Conservation (phyloP, 441 rosid species). For the Theobroma grandiflorum region DNA sequence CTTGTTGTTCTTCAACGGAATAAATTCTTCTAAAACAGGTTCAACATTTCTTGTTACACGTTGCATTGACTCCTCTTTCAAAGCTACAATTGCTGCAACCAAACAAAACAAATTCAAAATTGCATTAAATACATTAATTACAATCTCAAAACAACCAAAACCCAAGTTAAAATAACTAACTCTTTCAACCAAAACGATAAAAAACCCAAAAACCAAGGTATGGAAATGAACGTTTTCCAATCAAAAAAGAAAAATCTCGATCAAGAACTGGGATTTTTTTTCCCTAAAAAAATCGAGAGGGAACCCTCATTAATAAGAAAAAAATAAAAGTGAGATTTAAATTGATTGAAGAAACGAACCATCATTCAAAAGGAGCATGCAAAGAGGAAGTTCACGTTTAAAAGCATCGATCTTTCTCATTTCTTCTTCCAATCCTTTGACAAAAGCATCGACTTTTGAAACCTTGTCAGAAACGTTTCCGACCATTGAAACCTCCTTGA, state of each 20-base stretch:
- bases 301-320: slow-evolving; percentile 8
- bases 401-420: slow-evolving; percentile 80
- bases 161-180: slow-evolving; percentile 17
- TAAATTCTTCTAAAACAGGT: slow-evolving; percentile 86
- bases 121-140: slow-evolving; percentile 1
- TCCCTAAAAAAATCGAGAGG: neutral
- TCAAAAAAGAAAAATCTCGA: neutral
- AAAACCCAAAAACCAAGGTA: neutral
- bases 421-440: slow-evolving; percentile 78
- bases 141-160: slow-evolving; percentile 23
- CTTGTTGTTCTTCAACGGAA: slow-evolving; percentile 63
- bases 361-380: slow-evolving; percentile 76
- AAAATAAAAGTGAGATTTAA: neutral
- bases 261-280: neutral
- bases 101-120: slow-evolving; percentile 3
- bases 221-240: neutral
- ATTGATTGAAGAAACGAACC: slow-evolving; percentile 53
- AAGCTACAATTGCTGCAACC: slow-evolving; percentile 67
- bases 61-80: slow-evolving; percentile 64
- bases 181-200: neutral
- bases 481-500: slow-evolving; percentile 53
- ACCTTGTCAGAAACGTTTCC: slow-evolving; percentile 49
- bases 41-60: slow-evolving; percentile 45
- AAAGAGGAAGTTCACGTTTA: slow-evolving; percentile 90
- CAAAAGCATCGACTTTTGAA: slow-evolving; percentile 54